Conservation (phyloP, 2,329 filamentous ascomycete species). For the Sphaerulina populicola region DNA sequence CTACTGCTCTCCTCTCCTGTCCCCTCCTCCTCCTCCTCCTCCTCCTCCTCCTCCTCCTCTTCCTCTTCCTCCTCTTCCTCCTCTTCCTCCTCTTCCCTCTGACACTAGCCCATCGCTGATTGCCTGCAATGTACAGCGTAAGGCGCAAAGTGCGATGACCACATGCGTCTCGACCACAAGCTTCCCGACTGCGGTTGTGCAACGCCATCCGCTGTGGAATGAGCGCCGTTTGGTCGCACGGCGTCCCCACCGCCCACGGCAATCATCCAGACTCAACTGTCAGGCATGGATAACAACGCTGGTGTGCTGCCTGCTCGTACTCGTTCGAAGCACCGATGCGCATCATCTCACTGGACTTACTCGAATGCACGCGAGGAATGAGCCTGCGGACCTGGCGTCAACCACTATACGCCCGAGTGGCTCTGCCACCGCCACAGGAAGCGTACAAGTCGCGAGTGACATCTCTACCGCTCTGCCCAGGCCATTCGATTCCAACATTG, state of each 20-base stretch:
- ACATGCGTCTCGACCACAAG: constrained; percentile 16
- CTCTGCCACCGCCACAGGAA: constrained; percentile 18
- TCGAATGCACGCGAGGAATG: constrained; percentile 22
- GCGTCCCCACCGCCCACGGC: constrained; percentile 17
- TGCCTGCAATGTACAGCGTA: constrained; percentile 19
- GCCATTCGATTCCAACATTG: constrained; percentile 43
- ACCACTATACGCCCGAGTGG: constrained; percentile 12
- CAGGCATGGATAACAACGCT: constrained; percentile 12
- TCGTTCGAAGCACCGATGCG: constrained; percentile 20
- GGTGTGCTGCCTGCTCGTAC: constrained; percentile 21
- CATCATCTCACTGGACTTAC: constrained; percentile 16
- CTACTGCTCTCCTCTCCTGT: no score
- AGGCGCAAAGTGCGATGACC: constrained; percentile 25
- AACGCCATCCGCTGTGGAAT: constrained; percentile 21
- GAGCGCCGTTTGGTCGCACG: constrained; percentile 14
- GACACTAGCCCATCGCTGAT: neutral
- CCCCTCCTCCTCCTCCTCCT: neutral
- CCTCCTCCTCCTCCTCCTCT: neutral
- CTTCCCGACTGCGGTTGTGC: constrained; percentile 20
- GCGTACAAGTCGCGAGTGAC: constrained; percentile 19
- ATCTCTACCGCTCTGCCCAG: constrained; percentile 31
- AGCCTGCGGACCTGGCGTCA: constrained; percentile 14
- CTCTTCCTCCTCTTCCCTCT: neutral
- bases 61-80: neutral
- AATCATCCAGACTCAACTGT: neutral